Conservation (phyloP, 2,329 filamentous ascomycete species). For the Orbilia ellipsospora region DNA sequence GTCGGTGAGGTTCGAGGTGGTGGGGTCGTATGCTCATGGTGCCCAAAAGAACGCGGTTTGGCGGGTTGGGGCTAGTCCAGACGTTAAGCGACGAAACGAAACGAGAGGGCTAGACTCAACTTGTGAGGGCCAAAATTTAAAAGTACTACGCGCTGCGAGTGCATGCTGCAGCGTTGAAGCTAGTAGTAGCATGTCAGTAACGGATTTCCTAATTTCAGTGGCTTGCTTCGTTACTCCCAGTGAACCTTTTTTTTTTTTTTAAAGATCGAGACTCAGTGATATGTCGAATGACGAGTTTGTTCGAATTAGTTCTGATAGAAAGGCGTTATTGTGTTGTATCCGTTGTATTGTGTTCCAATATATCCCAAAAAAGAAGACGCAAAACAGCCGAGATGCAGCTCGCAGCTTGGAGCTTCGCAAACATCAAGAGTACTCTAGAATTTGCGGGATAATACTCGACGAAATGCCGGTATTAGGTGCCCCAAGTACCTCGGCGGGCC, state of each 20-base stretch:
- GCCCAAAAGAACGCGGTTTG: slow-evolving; percentile 29
- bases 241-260: not conserved
- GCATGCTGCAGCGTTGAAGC: not conserved
- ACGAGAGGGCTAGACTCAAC: slow-evolving; percentile 21
- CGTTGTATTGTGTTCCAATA: too few relatives aligned
- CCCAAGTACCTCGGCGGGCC: too few relatives aligned
- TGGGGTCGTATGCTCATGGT: slow-evolving; percentile 3
- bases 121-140: not conserved
- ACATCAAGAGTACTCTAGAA: too few relatives aligned
- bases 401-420: too few relatives aligned
- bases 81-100: slow-evolving; percentile 53
- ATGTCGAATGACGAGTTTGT: too few relatives aligned
- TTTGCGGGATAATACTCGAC: too few relatives aligned
- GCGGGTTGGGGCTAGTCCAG: slow-evolving; percentile 33
- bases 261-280: too few relatives aligned
- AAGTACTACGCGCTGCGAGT: slow-evolving; percentile 35
- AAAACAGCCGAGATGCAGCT: too few relatives aligned
- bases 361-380: too few relatives aligned
- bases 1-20: slow-evolving; percentile 13
- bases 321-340: too few relatives aligned
- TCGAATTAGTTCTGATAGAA: too few relatives aligned
- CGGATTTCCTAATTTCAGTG: not conserved
- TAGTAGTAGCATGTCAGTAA: not conserved
- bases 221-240: not conserved
- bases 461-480: too few relatives aligned